Percentiles rank a stretch among this genome's conserved stretches.
Evolutionary conservation across 805 yeast genomes (phyloP).

Genomic region (Saturnispora gosingensis): DNA sequence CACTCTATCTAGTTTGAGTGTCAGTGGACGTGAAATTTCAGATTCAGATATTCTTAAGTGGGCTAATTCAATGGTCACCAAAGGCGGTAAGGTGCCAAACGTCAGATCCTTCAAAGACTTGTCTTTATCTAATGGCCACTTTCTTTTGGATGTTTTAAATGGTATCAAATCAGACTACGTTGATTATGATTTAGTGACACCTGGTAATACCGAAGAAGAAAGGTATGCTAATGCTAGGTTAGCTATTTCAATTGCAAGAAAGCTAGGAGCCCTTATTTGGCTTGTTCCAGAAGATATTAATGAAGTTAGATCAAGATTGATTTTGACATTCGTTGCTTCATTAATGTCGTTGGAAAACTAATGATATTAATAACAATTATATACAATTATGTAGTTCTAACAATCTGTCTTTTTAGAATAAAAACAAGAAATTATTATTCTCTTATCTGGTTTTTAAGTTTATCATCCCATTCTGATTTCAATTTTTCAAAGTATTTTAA

Average conservation of each 20-base stretch:
- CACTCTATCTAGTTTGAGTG: conserved; percentile 65
- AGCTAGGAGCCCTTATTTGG: conserved; percentile 96
- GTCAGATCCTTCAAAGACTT: conserved; percentile 83
- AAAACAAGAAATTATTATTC: conserved; percentile 5
- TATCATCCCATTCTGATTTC: conserved; percentile 62
- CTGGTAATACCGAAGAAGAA: conserved; percentile 75
- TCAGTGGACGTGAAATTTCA: conserved; percentile 64
- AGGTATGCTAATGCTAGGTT: conserved; percentile 89
- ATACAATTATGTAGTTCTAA: background rate
- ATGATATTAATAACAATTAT: background rate
- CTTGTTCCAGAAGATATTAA: conserved; percentile 98
- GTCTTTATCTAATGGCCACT: conserved; percentile 66
- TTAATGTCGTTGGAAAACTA: conserved; percentile 58
- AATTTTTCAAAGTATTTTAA: conserved; percentile 50
- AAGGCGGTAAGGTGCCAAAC: conserved; percentile 70
- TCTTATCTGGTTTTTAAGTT: conserved; percentile 59
- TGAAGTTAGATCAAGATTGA: conserved; percentile 90
- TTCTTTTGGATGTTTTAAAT: conserved; percentile 79
- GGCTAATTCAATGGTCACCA: conserved; percentile 81
- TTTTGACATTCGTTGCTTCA: conserved; percentile 90
- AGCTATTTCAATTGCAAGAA: conserved; percentile 97
- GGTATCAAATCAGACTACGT: conserved; percentile 97
- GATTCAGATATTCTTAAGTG: conserved; percentile 85
- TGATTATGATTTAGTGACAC: conserved; percentile 83
- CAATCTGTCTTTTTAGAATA: background rate